Evolutionary conservation across 2,329 filamentous ascomycete genomes (phyloP).

Genomic region (Sporothrix schenckii): DNA sequence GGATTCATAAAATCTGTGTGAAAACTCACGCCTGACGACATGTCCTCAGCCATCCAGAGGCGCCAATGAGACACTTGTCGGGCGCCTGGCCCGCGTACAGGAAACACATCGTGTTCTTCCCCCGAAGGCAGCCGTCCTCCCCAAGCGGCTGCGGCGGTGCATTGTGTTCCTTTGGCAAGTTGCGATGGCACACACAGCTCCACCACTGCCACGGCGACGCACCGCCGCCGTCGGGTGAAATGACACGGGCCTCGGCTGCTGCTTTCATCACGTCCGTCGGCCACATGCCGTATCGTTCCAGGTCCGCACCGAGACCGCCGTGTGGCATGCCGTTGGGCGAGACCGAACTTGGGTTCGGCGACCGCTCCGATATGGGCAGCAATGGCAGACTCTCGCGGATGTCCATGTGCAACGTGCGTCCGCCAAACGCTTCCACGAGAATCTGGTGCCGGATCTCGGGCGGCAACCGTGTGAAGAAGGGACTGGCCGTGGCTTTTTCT

Average conservation of each 20-base stretch:
- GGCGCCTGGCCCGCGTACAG: not conserved
- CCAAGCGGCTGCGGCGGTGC: not conserved
- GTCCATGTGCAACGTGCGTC: conserved; percentile 14
- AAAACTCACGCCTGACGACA: conserved; percentile 2
- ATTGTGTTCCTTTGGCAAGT: not conserved
- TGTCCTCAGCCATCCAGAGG: not conserved
- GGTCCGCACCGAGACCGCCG: not conserved
- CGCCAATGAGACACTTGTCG: not conserved
- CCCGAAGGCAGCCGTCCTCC: not conserved
- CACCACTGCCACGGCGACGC: conserved; percentile 1
- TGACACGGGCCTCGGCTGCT: not conserved
- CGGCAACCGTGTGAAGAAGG: not conserved
- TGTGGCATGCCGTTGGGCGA: not conserved
- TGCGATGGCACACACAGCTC: conserved; percentile 17
- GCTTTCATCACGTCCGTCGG: not conserved
- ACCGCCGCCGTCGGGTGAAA: not conserved
- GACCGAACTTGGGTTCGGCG: not conserved
- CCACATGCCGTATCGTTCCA: not conserved
- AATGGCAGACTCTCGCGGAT: not conserved
- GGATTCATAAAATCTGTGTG: not conserved
- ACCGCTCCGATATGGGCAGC: not conserved
- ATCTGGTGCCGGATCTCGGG: conserved; percentile 11
- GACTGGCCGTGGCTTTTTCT: not conserved
- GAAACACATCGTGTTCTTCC: not conserved
- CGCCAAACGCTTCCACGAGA: conserved; percentile 10